Conservation (phyloP, 257 asterid species). For the Solanum okadae region DNA sequence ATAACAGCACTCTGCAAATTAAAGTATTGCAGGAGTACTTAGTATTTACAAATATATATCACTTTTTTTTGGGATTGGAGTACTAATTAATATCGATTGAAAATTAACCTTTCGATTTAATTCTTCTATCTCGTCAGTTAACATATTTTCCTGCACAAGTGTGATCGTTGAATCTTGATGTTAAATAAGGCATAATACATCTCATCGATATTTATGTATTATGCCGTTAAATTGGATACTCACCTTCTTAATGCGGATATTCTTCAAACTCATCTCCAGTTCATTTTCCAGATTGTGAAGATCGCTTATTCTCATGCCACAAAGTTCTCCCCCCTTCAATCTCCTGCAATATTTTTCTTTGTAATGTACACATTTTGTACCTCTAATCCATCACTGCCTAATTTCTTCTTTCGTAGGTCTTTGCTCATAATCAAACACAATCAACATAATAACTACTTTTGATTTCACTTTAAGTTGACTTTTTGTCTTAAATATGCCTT, state of each 20-base stretch:
- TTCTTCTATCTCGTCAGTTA: constrained; percentile 44
- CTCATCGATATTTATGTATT: too few relatives aligned
- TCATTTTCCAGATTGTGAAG: constrained; percentile 52
- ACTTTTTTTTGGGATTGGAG: not conserved
- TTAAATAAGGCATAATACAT: too few relatives aligned
- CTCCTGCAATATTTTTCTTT: constrained; percentile 28
- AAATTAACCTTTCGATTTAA: constrained; percentile 42
- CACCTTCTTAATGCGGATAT: constrained; percentile 50
- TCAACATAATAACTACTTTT: not conserved
- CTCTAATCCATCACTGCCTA: not conserved
- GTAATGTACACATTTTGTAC: not conserved
- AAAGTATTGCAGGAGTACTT: not conserved
- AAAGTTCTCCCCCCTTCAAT: constrained; percentile 56
- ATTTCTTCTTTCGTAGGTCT: not conserved
- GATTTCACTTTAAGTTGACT: not conserved
- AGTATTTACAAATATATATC: not conserved
- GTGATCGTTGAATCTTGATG: not conserved
- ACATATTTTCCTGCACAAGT: constrained; percentile 41
- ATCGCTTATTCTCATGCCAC: constrained; percentile 40
- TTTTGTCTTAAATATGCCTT: not conserved
- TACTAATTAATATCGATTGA: not conserved
- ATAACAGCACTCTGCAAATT: constrained; percentile 43
- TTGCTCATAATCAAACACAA: not conserved
- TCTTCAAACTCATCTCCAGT: constrained; percentile 50
- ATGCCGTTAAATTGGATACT: not conserved